Evolutionary conservation across 495 filamentous ascomycete genomes (phyloP).

Genomic region (Cladorrhinum samala): DNA sequence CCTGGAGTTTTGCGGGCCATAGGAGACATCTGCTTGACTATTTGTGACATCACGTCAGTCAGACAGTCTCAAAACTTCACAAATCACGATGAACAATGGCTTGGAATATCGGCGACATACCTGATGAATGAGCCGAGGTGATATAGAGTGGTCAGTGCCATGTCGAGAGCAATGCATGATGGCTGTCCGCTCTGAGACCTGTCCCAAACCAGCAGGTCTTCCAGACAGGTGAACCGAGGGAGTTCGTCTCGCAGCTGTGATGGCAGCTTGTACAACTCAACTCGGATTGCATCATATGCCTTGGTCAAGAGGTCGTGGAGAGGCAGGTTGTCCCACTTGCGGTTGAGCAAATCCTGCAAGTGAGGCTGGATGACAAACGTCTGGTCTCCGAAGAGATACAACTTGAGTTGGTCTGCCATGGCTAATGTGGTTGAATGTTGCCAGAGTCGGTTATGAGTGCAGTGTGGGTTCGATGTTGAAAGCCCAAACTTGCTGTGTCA

Average conservation of each 20-base stretch:
- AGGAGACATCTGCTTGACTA: slow-evolving; percentile 45
- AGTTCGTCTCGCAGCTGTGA: neutral
- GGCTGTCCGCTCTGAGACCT: slow-evolving; percentile 30
- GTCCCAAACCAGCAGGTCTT: neutral
- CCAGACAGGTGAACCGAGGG: neutral
- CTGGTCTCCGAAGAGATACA: slow-evolving; percentile 4
- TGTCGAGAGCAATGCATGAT: slow-evolving; percentile 53
- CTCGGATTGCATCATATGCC: neutral
- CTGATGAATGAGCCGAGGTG: slow-evolving; percentile 68
- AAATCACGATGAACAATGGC: no score
- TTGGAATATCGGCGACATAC: no score
- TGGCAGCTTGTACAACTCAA: neutral
- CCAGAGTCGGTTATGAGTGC: no score
- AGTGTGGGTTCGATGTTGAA: no score
- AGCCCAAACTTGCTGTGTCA: no score
- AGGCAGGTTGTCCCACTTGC: neutral
- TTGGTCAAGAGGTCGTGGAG: neutral
- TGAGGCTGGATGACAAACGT: neutral
- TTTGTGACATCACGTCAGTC: no score
- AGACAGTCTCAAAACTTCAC: no score
- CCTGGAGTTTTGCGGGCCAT: slow-evolving; percentile 34
- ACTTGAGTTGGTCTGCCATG: neutral
- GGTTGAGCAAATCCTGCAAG: neutral
- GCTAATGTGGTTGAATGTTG: neutral
- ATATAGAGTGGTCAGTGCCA: slow-evolving; percentile 56